Conservation (phyloP, 768 basidiomycete genomes). For the Kwoniella newhampshirensis region DNA sequence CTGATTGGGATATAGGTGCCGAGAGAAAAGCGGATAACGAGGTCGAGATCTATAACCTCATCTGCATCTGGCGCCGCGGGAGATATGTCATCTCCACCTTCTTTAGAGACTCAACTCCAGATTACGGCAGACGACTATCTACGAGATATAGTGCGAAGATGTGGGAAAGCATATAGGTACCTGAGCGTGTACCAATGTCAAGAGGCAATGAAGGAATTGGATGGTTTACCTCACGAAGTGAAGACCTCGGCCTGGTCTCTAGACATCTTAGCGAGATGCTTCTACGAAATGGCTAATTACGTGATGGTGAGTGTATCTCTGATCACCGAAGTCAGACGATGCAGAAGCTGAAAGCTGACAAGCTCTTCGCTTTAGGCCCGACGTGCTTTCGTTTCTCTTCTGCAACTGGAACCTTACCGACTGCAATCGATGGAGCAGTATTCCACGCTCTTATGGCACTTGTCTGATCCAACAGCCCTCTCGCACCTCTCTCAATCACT, state of each 20-base stretch:
- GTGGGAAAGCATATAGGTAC: constrained; percentile 74
- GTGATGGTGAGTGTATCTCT: constrained; percentile 65
- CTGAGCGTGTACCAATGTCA: constrained; percentile 74
- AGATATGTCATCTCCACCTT: constrained; percentile 24
- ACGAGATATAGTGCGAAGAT: constrained; percentile 74
- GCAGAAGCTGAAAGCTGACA: neutral
- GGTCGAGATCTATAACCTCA: constrained; percentile 37
- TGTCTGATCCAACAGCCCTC: constrained; percentile 76
- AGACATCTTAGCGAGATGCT: constrained; percentile 78
- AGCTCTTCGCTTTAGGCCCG: constrained; percentile 61
- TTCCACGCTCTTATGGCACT: constrained; percentile 93
- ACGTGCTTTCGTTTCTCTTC: constrained; percentile 77
- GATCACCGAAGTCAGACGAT: neutral
- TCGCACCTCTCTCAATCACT: constrained; percentile 92
- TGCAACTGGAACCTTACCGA: constrained; percentile 83
- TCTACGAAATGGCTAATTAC: constrained; percentile 89
- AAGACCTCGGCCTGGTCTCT: constrained; percentile 75
- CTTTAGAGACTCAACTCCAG: constrained; percentile 32
- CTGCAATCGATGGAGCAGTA: constrained; percentile 92
- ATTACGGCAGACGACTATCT: constrained; percentile 77
- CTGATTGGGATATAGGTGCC: neutral
- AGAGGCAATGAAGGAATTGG: constrained; percentile 72
- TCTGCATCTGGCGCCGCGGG: constrained; percentile 30
- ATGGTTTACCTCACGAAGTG: constrained; percentile 70
- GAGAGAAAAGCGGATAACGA: constrained; percentile 15